Base-by-base conservation (phyloP, 352 stramenopile genomes). In the Pythium myriotylum region DNA sequence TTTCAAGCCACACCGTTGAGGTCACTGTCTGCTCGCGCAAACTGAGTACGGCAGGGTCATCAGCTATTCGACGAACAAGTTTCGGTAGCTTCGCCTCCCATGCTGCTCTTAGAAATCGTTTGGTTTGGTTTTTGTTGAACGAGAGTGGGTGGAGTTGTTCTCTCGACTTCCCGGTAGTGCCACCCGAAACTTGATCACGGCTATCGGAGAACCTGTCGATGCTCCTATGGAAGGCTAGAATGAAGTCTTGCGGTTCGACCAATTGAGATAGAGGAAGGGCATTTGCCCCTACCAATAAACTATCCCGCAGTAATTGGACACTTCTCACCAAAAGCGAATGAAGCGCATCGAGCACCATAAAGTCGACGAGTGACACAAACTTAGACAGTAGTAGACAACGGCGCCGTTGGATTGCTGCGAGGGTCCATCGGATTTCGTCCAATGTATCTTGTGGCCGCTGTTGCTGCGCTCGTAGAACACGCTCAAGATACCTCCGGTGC, bases 341-440 rank as follows among this genome's bases (percentile, higher is more conserved):
- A 19, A 78, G 74, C 10, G 40, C 53, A 22, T 91, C 81, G 13
- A 91, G 26, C 13, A 80, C 45, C 50, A 92, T 67, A 45, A 89
- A 90, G 24, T 84, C 81, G 0, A 91, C 53, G 1, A 90, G 50
- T 0, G 32, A 62, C 12, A 83, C 62, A 33, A 92, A 90, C 35
- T 72, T 81, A 3, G 79, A 72, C 8, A 92, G 55, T 23, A 86
- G 74, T 6, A 57, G 53, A 42, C 84, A 92, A 19, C 77, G 81
- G 5, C 79, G 67, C 0, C 84, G 72, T 37, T 71, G 77, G 17
- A 91, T 88, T 1, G 84, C 81, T 7, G 81, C 84, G 49, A 91
- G 68, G 1, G 81, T 90, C 84, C 84, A 92, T 2, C 76, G 75
- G 54, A 91, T 85, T 26, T 87, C 67, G 26, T 83, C 74, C 17